A percentile compares a stretch with the other conserved stretches of the same genome.
phyloP scores from a whole-genome alignment of 768 basidiomycete genomes.

The Trametes elegans region DNA sequence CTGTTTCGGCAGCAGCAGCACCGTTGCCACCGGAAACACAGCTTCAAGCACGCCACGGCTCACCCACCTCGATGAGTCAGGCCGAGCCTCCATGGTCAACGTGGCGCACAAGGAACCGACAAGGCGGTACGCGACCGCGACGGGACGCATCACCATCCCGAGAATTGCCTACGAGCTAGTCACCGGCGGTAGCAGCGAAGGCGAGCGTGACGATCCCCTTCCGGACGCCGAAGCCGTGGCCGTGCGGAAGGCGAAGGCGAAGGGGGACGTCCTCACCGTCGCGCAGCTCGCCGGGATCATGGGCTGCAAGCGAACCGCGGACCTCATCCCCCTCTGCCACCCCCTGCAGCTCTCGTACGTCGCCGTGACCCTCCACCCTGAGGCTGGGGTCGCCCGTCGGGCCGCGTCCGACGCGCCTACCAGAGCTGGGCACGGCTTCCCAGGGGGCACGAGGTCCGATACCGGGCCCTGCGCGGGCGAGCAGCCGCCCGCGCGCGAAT shows the following conservation, averaged over 20 bases:
- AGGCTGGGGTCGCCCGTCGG: conserved; percentile 26
- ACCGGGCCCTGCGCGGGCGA: conserved; percentile 1
- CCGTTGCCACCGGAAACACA: conserved; percentile 11
- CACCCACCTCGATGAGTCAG: conserved; percentile 72
- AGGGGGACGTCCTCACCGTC: conserved; percentile 71
- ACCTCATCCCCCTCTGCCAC: conserved; percentile 87
- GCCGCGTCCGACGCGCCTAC: conserved; percentile 19
- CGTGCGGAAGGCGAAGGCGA: conserved; percentile 41
- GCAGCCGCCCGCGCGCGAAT: conserved; percentile 26
- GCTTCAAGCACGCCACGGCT: conserved; percentile 31
- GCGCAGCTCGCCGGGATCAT: conserved; percentile 87
- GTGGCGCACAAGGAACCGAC: conserved; percentile 62
- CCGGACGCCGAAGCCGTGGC: neutral
- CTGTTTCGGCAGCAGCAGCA: conserved; percentile 20
- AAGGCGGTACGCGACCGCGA: conserved; percentile 69
- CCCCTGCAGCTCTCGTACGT: conserved; percentile 74
- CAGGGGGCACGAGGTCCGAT: conserved; percentile 13
- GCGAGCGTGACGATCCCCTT: neutral
- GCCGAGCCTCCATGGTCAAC: conserved; percentile 83
- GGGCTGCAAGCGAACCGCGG: conserved; percentile 80
- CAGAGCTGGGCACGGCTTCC: conserved; percentile 3
- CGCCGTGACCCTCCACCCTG: conserved; percentile 57
- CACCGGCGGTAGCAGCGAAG: conserved; percentile 30
- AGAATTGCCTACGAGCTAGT: conserved; percentile 63
- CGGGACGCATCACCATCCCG: conserved; percentile 70